Conservation (phyloP, 495 filamentous ascomycete genomes). For the Penicillium arizonense region DNA sequence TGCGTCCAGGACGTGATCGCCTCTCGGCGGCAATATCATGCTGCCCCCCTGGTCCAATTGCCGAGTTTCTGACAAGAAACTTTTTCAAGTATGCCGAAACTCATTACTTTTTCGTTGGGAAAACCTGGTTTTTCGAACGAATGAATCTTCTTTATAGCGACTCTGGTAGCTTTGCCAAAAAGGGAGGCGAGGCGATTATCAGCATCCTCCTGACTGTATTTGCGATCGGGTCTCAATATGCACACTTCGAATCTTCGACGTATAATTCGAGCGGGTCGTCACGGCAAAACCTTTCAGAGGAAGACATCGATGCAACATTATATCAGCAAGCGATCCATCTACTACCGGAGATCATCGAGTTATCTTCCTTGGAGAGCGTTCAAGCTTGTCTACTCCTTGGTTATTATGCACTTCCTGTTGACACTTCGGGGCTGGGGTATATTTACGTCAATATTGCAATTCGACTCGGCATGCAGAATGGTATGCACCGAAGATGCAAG, state of each 20-base stretch:
- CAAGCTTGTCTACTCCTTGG: constrained; percentile 41
- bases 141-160: constrained; percentile 27
- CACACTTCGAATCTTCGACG: constrained; percentile 30
- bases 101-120: constrained; percentile 33
- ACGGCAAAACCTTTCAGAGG: constrained; percentile 27
- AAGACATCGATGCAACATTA: constrained; percentile 37
- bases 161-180: constrained; percentile 13
- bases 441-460: constrained; percentile 37
- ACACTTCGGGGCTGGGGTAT: constrained; percentile 37
- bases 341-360: constrained; percentile 40
- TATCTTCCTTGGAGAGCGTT: constrained; percentile 38
- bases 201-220: constrained; percentile 35
- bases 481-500: constrained; percentile 38
- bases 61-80: constrained; percentile 33
- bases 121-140: constrained; percentile 29
- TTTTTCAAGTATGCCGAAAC: constrained; percentile 42
- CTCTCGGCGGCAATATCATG: constrained; percentile 27
- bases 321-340: constrained; percentile 37
- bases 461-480: constrained; percentile 39
- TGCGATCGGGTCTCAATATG: constrained; percentile 45
- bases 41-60: constrained; percentile 37
- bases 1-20: constrained; percentile 21
- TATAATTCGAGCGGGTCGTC: neutral
- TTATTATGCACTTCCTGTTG: constrained; percentile 34
- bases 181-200: constrained; percentile 29